Conservation (phyloP, 495 filamentous ascomycete genomes). For the Lepraria neglecta region DNA sequence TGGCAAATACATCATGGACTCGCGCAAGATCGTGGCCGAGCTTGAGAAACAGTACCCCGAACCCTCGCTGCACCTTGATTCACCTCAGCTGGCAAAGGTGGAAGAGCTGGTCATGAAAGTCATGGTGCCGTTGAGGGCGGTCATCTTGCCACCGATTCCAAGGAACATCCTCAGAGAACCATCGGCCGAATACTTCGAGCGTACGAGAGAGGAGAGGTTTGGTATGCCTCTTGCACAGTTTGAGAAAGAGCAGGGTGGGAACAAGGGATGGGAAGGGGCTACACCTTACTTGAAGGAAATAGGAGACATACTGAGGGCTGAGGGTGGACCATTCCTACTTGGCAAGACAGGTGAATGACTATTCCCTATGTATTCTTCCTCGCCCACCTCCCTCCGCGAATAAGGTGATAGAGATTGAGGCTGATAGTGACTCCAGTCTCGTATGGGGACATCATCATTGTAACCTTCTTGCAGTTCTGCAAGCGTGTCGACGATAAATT, state of each 20-base stretch:
- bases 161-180: conserved; percentile 35
- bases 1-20: conserved; percentile 53
- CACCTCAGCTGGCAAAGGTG: conserved; percentile 36
- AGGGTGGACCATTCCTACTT: conserved; percentile 45
- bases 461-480: background rate
- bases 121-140: background rate
- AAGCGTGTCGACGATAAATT: background rate
- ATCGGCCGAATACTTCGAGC: conserved; percentile 42
- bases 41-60: conserved; percentile 49
- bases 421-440: background rate
- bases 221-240: conserved; percentile 44
- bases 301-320: conserved; percentile 46
- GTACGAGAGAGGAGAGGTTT: conserved; percentile 34
- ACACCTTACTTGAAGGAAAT: conserved; percentile 35
- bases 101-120: conserved; percentile 24
- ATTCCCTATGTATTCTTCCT: background rate
- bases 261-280: conserved; percentile 36
- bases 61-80: conserved; percentile 48
- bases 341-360: conserved; percentile 27
- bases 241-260: conserved; percentile 37
- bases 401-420: background rate
- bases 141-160: conserved; percentile 36
- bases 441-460: background rate
- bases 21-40: conserved; percentile 42
- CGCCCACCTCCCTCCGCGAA: no score